Conservation (phyloP, 768 basidiomycete genomes). For the Suillus fuscotomentosus region DNA sequence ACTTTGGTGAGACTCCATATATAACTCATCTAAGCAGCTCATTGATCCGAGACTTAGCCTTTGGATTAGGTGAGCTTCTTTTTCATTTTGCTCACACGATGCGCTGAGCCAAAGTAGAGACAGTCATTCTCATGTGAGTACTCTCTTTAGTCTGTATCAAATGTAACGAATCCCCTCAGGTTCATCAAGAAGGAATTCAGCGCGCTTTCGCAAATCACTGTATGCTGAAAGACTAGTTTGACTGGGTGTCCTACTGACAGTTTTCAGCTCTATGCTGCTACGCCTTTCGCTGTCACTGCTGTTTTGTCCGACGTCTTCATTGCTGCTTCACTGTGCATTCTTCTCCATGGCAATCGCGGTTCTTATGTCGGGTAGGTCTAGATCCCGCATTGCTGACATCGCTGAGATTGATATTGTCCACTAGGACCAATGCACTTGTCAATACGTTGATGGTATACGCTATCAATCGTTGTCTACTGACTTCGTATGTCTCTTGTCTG, state of each 20-base stretch:
- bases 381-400: background rate
- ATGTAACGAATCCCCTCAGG: slow-evolving; percentile 19
- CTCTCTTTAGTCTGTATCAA: background rate
- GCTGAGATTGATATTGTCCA: background rate
- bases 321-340: slow-evolving; percentile 39
- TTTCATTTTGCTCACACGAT: background rate
- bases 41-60: slow-evolving; percentile 15
- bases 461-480: slow-evolving; percentile 49
- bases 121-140: slow-evolving; percentile 9
- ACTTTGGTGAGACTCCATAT: slow-evolving; percentile 36
- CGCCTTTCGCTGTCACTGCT: slow-evolving; percentile 45
- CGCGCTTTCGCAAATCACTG: slow-evolving; percentile 35
- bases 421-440: slow-evolving; percentile 42
- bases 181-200: slow-evolving; percentile 38
- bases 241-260: background rate
- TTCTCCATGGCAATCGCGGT: slow-evolving; percentile 40
- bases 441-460: slow-evolving; percentile 46
- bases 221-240: slow-evolving; percentile 14
- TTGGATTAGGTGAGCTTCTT: slow-evolving; percentile 35
- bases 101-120: slow-evolving; percentile 8
- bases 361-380: slow-evolving; percentile 31
- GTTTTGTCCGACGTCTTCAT: slow-evolving; percentile 47
- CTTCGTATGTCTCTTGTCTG: slow-evolving; percentile 35
- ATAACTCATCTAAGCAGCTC: slow-evolving; percentile 17
- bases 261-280: slow-evolving; percentile 33